These are phyloP conservation scores for Fraxinus floribunda DNA, from an alignment of 305 asterid species.

Conservation along the genomic window DNA sequence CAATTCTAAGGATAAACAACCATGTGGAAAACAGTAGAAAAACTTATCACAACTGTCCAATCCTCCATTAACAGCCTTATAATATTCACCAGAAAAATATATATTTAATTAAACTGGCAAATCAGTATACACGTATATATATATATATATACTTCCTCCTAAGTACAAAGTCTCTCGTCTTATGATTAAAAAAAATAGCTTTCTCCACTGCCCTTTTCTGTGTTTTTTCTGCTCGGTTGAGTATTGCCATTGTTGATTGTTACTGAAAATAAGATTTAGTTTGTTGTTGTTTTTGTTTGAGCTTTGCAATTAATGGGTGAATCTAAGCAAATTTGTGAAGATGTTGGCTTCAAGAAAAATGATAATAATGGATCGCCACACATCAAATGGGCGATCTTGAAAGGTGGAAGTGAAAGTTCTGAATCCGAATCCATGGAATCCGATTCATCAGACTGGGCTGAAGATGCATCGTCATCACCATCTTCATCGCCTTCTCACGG, in stretches of 20 bases:
- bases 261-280: background rate
- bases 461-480: constrained; percentile 33
- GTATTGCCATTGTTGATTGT: background rate
- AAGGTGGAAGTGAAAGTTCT: constrained; percentile 6
- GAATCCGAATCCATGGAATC: constrained; percentile 34
- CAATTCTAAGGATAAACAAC: background rate
- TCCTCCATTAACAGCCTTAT: constrained; percentile 15
- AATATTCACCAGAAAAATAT: background rate
- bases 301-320: background rate
- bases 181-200: background rate
- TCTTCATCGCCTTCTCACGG: constrained; percentile 29
- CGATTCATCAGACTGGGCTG: constrained; percentile 28
- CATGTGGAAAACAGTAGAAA: background rate
- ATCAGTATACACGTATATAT: background rate
- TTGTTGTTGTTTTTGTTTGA: background rate
- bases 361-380: constrained; percentile 9
- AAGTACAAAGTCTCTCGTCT: background rate
- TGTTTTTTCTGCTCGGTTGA: background rate
- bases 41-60: background rate
- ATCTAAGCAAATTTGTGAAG: constrained; percentile 3
- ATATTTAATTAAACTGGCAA: background rate
- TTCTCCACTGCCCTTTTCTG: background rate
- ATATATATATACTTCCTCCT: no score
- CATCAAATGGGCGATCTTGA: constrained; percentile 25
- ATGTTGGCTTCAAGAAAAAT: constrained; percentile 20